These are phyloP conservation scores for Dovyalis caffra DNA, from an alignment of 345 rosid genomes.

Conservation along the genomic window DNA sequence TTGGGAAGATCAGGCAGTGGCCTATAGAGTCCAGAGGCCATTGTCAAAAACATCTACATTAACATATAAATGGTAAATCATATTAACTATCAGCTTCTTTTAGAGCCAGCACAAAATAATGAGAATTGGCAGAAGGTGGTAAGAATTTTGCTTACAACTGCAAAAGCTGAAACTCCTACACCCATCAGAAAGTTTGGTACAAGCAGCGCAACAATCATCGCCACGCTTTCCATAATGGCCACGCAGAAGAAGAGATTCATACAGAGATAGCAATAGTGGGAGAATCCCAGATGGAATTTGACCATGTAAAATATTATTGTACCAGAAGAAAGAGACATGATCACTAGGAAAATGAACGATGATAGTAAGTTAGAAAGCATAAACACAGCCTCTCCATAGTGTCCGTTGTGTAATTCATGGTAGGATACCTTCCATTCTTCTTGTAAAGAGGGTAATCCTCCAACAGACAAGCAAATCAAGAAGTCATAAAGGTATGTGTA, in stretches of 20 bases:
- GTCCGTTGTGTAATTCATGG: constrained; percentile 26
- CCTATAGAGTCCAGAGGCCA: constrained; percentile 31
- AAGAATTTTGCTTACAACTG: constrained; percentile 20
- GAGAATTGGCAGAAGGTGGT: neutral
- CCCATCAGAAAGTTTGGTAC: constrained; percentile 39
- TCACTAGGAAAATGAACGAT: constrained; percentile 32
- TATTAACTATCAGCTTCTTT: neutral
- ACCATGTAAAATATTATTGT: constrained; percentile 34
- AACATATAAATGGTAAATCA: neutral
- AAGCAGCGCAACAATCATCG: constrained; percentile 21
- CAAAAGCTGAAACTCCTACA: constrained; percentile 28
- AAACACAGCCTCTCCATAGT: constrained; percentile 35
- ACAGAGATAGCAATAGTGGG: constrained; percentile 26
- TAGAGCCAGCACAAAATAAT: neutral
- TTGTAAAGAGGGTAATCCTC: constrained; percentile 37
- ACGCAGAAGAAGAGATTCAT: constrained; percentile 35
- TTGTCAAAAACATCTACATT: constrained; percentile 30
- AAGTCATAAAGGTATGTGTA: constrained; percentile 26
- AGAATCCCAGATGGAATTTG: constrained; percentile 40
- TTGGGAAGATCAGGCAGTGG: constrained; percentile 36
- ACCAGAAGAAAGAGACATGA: constrained; percentile 18
- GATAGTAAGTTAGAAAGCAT: constrained; percentile 36
- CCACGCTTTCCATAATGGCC: constrained; percentile 23
- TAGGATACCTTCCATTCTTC: constrained; percentile 39
- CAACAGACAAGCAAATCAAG: constrained; percentile 37